Evolutionary conservation across 164 flowering plant species (phyloP).

Genomic region (Tetracentron sinense): DNA sequence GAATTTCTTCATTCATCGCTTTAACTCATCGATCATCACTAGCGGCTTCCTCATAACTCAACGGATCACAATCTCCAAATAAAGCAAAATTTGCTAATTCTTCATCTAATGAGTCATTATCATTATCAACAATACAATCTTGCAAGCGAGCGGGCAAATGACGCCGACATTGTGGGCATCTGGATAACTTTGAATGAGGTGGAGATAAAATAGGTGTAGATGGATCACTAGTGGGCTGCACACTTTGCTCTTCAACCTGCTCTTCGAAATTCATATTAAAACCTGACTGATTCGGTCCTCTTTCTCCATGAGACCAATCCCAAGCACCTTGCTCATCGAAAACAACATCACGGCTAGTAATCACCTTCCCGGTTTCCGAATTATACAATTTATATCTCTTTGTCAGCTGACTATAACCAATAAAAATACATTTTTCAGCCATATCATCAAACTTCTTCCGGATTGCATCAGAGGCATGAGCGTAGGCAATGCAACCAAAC

Average conservation of each 20-base stretch:
- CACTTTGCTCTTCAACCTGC: background rate
- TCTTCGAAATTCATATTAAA: background rate
- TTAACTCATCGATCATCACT: background rate
- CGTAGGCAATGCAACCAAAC: no score
- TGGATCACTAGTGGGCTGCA: background rate
- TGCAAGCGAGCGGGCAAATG: background rate
- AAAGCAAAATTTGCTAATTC: background rate
- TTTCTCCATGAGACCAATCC: background rate
- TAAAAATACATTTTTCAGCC: no score
- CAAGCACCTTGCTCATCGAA: background rate
- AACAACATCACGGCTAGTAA: background rate
- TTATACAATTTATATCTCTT: background rate
- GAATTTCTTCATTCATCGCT: constrained; percentile 1
- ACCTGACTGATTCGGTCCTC: background rate
- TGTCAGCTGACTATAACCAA: background rate
- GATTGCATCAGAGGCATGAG: no score
- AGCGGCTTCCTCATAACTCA: background rate
- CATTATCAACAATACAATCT: background rate
- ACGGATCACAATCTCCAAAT: background rate
- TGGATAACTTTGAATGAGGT: background rate
- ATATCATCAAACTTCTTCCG: no score
- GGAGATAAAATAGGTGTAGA: background rate
- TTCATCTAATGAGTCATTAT: background rate
- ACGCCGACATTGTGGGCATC: background rate
- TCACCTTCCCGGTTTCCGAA: background rate